Conservation (phyloP, 768 basidiomycete species). For the Floccularia luteovirens region DNA sequence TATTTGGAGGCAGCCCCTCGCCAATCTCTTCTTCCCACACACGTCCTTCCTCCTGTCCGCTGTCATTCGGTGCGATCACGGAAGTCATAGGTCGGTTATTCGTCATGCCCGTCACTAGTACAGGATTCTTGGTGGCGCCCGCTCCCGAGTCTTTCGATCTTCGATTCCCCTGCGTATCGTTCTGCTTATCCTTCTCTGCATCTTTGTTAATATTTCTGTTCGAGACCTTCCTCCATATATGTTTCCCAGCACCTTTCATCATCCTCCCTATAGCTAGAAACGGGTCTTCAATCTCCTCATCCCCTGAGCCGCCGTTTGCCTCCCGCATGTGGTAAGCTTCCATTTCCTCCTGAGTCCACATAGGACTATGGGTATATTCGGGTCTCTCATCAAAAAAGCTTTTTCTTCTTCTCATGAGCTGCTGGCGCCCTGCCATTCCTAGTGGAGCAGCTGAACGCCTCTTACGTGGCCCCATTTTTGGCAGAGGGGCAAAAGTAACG, state of each 20-base stretch:
- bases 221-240: constrained; percentile 43
- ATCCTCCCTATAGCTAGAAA: constrained; percentile 40
- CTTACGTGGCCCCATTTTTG: constrained; percentile 40
- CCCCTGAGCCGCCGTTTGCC: constrained; percentile 13
- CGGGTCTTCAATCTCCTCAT: constrained; percentile 34
- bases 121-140: too few species aligned
- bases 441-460: constrained; percentile 42
- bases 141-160: too few species aligned
- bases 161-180: constrained; percentile 6
- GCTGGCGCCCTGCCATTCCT: constrained; percentile 43
- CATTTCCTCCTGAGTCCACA: constrained; percentile 32
- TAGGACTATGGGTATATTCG: constrained; percentile 7
- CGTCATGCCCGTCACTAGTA: too few species aligned
- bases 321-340: constrained; percentile 21
- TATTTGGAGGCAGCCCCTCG: constrained; percentile 15
- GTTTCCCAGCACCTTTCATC: constrained; percentile 42
- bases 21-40: constrained; percentile 20
- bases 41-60: constrained; percentile 13
- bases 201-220: constrained; percentile 21
- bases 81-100: too few species aligned
- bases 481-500: constrained; percentile 56
- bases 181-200: constrained; percentile 10
- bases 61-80: constrained; percentile 4
- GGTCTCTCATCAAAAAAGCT: constrained; percentile 1
- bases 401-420: constrained; percentile 28